Evolutionary conservation across 441 rosid genomes (phyloP), one percentile per base, ranked within the genome.

Genomic region (Mallotus japonicus): DNA sequence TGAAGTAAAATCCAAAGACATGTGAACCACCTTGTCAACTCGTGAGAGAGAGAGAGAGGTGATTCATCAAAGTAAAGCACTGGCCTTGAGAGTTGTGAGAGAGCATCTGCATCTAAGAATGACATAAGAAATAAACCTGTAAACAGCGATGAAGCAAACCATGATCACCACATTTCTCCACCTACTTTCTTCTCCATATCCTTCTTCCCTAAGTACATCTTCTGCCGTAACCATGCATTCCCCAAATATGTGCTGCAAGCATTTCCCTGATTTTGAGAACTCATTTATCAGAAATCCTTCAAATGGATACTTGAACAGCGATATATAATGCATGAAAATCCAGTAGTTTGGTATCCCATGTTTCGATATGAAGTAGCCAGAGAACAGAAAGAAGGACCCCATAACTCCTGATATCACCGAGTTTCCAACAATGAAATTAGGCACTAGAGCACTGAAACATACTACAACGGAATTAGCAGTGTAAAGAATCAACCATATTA

Each of bases 401-500:
- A 95, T 91, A 54, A 91, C 99, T 16, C 97, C 97, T 0, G 97
- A 90, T 51, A 95, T 91, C 69, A 95, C 88, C 0, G 99, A 92
- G 71, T 90, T 92, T 15, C 97, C 99, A 9, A 89, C 88, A 0
- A 95, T 92, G 93, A 95, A 92, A 54, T 91, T 92, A 0, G 99
- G 99, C 9, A 87, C 97, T n/a, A 95, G 78, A 44, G 99, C 94
- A 71, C 97, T 92, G 83, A 91, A 86, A 75, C 99, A 95, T 53
- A 90, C 93, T 76, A 95, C 99, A 15, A 95, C 97, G 0, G 99
- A 95, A 70, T 95, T 95, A 19, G 99, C 99, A 0, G 97, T 92
- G 84, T 89, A 92, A 34, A 95, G 96, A 73, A 95, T 86, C 80
- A 95, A 76, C 98, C 99, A 95, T 32, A 95, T 92, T 0, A 95